phyloP scores from a whole-genome alignment of 768 basidiomycete genomes.

The Trametes sanguinea region DNA sequence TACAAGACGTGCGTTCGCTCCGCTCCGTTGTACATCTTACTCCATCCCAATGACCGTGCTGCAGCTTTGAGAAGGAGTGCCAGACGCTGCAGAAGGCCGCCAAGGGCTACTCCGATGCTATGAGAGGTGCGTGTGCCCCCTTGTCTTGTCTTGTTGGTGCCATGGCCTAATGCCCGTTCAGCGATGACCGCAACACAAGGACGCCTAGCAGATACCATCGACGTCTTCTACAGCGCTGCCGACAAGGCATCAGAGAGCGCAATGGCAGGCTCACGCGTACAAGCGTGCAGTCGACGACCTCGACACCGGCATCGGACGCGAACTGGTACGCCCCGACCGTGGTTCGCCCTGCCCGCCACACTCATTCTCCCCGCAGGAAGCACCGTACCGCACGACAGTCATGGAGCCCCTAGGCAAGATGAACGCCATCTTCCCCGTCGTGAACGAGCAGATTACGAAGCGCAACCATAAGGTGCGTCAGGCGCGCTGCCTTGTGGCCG shows the following conservation, averaged over 20 bases:
- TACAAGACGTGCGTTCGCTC: conserved; percentile 72
- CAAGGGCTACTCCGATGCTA: conserved; percentile 92
- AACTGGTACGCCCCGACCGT: conserved; percentile 60
- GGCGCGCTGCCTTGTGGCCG: background rate
- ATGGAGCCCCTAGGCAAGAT: conserved; percentile 96
- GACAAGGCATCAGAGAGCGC: conserved; percentile 88
- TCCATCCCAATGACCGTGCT: background rate
- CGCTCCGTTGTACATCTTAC: background rate
- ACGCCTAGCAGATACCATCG: conserved; percentile 90
- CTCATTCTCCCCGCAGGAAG: conserved; percentile 57
- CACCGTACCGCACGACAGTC: conserved; percentile 91
- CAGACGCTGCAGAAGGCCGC: conserved; percentile 91
- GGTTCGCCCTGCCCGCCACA: background rate
- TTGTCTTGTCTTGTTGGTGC: background rate
- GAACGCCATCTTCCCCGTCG: conserved; percentile 90
- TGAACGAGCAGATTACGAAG: conserved; percentile 93
- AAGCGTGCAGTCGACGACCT: conserved; percentile 93
- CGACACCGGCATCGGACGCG: conserved; percentile 79
- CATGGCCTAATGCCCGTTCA: conserved; percentile 33
- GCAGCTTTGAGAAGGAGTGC: conserved; percentile 95
- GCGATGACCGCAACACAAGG: conserved; percentile 95
- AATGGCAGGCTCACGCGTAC: conserved; percentile 97
- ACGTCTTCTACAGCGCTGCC: conserved; percentile 86
- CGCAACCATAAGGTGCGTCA: conserved; percentile 88
- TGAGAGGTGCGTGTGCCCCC: conserved; percentile 65